A percentile compares a stretch with the other conserved stretches of the same genome.
Evolutionary conservation across 2,329 filamentous ascomycete genomes (phyloP).

Genomic region (Aspergillus puulaauensis): DNA sequence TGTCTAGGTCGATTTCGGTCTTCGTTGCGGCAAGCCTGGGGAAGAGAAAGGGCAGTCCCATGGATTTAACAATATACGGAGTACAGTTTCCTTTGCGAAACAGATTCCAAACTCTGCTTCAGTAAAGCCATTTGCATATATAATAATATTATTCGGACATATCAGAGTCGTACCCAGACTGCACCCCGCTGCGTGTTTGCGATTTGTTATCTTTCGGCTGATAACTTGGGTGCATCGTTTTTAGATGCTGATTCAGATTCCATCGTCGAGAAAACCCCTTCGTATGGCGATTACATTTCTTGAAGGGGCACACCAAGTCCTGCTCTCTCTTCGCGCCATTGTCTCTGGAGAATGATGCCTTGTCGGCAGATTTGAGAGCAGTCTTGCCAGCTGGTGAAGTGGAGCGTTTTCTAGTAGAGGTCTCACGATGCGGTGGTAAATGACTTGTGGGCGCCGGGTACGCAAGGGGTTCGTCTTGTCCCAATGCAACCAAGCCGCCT

Average conservation of each 20-base stretch:
- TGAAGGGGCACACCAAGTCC: conserved; percentile 32
- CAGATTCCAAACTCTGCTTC: neutral
- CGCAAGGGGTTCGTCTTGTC: conserved; percentile 23
- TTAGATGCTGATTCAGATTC: conserved; percentile 39
- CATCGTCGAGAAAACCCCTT: conserved; percentile 37
- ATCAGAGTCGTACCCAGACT: neutral
- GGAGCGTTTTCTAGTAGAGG: conserved; percentile 12
- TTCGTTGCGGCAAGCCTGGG: neutral
- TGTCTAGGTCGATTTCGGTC: neutral
- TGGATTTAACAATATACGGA: neutral
- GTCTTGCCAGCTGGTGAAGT: conserved; percentile 14
- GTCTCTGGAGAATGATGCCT: neutral
- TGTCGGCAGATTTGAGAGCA: conserved; percentile 1
- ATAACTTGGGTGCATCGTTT: conserved; percentile 30
- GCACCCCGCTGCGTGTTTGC: neutral
- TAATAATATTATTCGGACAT: neutral
- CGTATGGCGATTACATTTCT: conserved; percentile 26
- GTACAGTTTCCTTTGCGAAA: neutral
- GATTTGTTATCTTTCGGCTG: neutral
- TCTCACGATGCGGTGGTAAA: neutral
- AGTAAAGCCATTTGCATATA: neutral
- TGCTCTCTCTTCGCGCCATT: neutral
- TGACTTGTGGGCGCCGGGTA: neutral
- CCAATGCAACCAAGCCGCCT: conserved; percentile 14
- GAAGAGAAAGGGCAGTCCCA: neutral